Base-by-base conservation (phyloP, 1,284 basidiomycete species). In the Sporisorium exsertum region DNA sequence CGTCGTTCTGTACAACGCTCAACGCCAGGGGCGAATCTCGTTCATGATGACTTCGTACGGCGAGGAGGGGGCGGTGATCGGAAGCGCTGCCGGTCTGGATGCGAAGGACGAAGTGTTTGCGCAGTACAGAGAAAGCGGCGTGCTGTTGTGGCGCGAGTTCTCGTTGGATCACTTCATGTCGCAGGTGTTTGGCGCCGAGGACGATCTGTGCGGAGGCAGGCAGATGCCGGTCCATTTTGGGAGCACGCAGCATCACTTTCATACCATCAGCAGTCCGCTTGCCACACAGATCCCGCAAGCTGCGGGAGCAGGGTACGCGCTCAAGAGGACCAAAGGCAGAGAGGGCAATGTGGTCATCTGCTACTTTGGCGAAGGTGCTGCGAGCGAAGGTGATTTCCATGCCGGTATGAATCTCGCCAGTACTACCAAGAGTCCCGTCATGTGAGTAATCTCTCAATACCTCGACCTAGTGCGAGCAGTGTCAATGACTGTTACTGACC, bases 271-370 rank as follows among this genome's bases (percentile, higher is more conserved):
- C 5, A 94, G 93, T 12, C 93, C 95, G 0, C 88, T 97, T n/a
- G 93, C 92, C 2, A 97, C 95, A 0, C 95, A 97, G 87, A 94
- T 97, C 73, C 95, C 95, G 0, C 94, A 97, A 86, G 95, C 94
- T 8, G 94, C 95, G 0, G 95, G 95, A 6, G 93, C 96, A 5
- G 95, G 90, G 0, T 97, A 93, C 84, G 94, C 94, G 1, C 88
- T 97, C 59, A 93, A 92, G 83, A 90, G 93, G 5, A 91, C 92
- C 68, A 92, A 93, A 0, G 87, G 87, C 42, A 89, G 94, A 45
- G 67, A 81, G 46, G 59, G 61, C 5, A 78, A 84, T 45, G 92
- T 95, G 52, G 94, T 94, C 0, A 92, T 91, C 8, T 94, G 94
- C 68, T 97, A 92, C 87, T 95, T 96, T 80, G 95, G 95, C n/a